Percentiles rank a stretch among this genome's conserved stretches.
Conservation (phyloP, 2,329 filamentous ascomycete species). For the Tolypocladium pustulatum region DNA sequence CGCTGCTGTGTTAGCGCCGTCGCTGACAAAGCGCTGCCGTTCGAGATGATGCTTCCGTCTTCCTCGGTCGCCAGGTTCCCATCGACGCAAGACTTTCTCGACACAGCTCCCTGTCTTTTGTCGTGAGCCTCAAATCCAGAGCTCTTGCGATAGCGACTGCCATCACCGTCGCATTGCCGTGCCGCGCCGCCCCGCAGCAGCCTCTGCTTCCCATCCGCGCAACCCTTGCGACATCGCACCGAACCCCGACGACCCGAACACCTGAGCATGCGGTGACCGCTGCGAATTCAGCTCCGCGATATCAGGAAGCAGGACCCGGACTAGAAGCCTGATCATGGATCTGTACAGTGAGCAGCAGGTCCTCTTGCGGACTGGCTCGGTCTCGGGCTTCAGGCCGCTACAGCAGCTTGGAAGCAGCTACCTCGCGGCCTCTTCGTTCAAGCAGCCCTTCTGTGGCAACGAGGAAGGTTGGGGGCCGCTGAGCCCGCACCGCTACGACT, state of each 20-base stretch:
- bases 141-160: background rate
- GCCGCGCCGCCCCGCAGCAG: background rate
- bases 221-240: background rate
- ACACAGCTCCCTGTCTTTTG: background rate
- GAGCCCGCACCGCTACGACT: slow-evolving; percentile 79
- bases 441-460: slow-evolving; percentile 76
- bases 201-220: slow-evolving; percentile 1
- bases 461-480: slow-evolving; percentile 91
- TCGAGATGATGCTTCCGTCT: background rate
- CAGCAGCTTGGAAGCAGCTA: slow-evolving; percentile 47
- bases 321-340: slow-evolving; percentile 15
- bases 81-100: background rate
- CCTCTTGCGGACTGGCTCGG: slow-evolving; percentile 47
- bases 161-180: background rate
- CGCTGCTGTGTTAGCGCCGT: background rate
- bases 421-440: slow-evolving; percentile 38
- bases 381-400: slow-evolving; percentile 44
- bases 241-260: slow-evolving; percentile 9
- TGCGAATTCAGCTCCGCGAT: slow-evolving; percentile 3
- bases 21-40: slow-evolving; percentile 6
- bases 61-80: background rate
- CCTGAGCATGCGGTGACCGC: slow-evolving; percentile 8
- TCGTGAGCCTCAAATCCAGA: background rate
- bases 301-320: slow-evolving; percentile 6
- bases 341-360: slow-evolving; percentile 30